Conservation (phyloP, 169 alveolate species). For the Cryptosporidium ryanae region DNA sequence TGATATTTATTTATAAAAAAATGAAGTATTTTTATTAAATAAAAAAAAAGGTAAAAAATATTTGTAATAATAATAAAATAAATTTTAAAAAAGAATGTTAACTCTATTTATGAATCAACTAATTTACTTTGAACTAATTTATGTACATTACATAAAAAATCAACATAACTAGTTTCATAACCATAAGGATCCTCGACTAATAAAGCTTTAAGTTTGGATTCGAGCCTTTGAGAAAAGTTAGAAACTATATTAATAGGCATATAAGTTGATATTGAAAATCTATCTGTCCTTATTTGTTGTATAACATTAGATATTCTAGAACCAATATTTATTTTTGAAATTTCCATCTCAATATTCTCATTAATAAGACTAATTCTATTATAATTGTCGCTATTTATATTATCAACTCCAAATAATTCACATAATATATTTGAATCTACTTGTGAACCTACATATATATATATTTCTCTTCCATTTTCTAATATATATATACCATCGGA, state of each 20-base stretch:
- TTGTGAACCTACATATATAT: conserved; percentile 53
- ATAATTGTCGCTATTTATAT: conserved; percentile 18
- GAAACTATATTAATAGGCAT: conserved; percentile 47
- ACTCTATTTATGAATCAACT: conserved; percentile 38
- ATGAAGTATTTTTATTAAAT: too few relatives aligned
- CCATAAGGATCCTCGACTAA: conserved; percentile 70
- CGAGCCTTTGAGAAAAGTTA: background rate
- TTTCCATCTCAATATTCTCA: background rate
- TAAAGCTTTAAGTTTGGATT: conserved; percentile 56
- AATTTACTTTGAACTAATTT: conserved; percentile 67
- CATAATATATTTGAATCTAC: conserved; percentile 28
- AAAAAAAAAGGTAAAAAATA: background rate
- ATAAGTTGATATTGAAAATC: conserved; percentile 17
- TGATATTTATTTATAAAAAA: too few relatives aligned
- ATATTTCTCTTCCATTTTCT: conserved; percentile 64
- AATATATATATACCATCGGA: conserved; percentile 65
- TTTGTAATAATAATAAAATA: background rate
- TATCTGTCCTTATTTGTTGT: conserved; percentile 49
- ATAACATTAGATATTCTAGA: conserved; percentile 28
- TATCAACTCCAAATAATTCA: conserved; percentile 13
- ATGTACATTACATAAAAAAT: conserved; percentile 60
- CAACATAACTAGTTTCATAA: conserved; percentile 62
- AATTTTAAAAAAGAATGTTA: background rate
- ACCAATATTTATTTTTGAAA: conserved; percentile 1
- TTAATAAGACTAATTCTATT: background rate